Evolutionary conservation across 768 basidiomycete genomes (phyloP).

Genomic region (Podaxis mareebaensis): DNA sequence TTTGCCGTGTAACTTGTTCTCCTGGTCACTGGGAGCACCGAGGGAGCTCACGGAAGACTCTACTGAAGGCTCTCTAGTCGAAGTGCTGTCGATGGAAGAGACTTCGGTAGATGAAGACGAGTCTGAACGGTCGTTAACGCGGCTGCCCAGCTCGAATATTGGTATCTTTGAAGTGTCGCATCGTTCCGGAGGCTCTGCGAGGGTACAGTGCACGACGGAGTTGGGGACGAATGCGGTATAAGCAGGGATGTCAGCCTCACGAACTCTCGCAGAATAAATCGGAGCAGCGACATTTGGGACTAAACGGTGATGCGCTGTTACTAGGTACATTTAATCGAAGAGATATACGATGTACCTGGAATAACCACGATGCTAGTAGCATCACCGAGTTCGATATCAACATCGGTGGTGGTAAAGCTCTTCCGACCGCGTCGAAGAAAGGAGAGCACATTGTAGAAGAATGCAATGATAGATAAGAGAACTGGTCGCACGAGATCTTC

Average conservation of each 20-base stretch:
- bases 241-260: neutral
- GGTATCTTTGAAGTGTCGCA: neutral
- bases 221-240: neutral
- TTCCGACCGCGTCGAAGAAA: neutral
- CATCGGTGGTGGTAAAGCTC: neutral
- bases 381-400: neutral
- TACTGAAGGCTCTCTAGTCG: neutral
- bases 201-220: neutral
- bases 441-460: neutral
- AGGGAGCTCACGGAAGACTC: constrained; percentile 1
- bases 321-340: neutral
- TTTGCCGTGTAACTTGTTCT: neutral
- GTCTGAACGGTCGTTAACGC: neutral
- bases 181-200: neutral
- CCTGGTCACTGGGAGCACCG: neutral
- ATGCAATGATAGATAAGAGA: neutral
- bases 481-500: neutral
- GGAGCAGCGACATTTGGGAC: neutral
- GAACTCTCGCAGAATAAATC: neutral
- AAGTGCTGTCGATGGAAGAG: neutral
- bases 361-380: neutral
- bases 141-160: neutral
- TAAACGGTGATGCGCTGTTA: neutral
- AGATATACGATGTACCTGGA: neutral
- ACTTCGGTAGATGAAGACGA: neutral